A percentile compares a stretch with the other conserved stretches of the same genome.
These are phyloP conservation scores for Blakeslea trispora DNA, from an alignment of 371 early-diverging fungal genomes.

Conservation along the genomic window DNA sequence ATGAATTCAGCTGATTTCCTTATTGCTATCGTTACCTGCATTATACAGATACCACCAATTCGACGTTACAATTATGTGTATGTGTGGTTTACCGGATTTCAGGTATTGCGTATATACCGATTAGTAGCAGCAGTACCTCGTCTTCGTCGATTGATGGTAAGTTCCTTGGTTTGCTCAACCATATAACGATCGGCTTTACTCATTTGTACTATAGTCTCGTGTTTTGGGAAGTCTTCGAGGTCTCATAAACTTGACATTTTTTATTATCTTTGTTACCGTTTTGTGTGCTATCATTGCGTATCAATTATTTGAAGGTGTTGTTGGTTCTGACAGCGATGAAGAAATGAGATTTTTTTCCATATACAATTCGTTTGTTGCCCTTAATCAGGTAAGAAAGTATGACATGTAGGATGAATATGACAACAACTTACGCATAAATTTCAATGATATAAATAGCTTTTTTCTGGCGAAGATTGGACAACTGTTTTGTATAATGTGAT, in stretches of 20 bases:
- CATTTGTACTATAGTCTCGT: slow-evolving; percentile 39
- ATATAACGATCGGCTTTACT: neutral
- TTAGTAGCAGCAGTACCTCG: slow-evolving; percentile 60
- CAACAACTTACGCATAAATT: too few relatives aligned
- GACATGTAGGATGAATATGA: neutral
- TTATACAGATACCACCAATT: slow-evolving; percentile 58
- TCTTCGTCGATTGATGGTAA: slow-evolving; percentile 55
- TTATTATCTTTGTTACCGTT: slow-evolving; percentile 58
- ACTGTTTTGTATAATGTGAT: slow-evolving; percentile 60
- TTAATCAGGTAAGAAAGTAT: slow-evolving; percentile 54
- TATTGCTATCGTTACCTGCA: slow-evolving; percentile 53
- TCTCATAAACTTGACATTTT: slow-evolving; percentile 63
- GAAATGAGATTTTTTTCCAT: slow-evolving; percentile 65
- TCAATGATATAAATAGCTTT: slow-evolving; percentile 38
- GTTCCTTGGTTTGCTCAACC: neutral
- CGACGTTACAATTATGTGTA: slow-evolving; percentile 39
- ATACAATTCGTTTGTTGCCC: slow-evolving; percentile 61
- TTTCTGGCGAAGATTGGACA: slow-evolving; percentile 75
- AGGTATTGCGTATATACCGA: slow-evolving; percentile 62
- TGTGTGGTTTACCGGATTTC: slow-evolving; percentile 66
- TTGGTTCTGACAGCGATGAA: slow-evolving; percentile 38
- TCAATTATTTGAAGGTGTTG: slow-evolving; percentile 50
- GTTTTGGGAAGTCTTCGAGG: slow-evolving; percentile 63
- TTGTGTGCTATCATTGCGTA: slow-evolving; percentile 60
- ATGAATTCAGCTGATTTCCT: slow-evolving; percentile 55